Evolutionary conservation across 306 rosid genomes (phyloP).

Genomic region (Luffa acutangula): DNA sequence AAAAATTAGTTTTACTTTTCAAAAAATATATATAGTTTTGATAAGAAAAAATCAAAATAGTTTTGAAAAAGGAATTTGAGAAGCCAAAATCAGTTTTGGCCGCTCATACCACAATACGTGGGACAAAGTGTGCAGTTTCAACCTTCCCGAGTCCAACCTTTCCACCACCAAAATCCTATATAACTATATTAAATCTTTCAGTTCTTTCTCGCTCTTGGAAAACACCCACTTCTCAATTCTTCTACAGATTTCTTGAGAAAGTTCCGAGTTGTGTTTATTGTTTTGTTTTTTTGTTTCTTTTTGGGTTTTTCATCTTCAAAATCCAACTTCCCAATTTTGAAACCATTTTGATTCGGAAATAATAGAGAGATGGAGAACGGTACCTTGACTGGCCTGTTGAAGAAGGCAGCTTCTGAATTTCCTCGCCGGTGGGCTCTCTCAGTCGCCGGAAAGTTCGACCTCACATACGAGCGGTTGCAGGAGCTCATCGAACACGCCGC

Average conservation of each 20-base stretch:
- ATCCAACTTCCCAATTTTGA: background rate
- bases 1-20: no score
- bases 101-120: background rate
- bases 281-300: background rate
- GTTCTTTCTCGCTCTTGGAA: background rate
- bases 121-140: background rate
- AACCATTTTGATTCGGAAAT: background rate
- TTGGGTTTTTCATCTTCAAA: background rate
- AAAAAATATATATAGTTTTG: no score
- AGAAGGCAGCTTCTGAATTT: conserved; percentile 25
- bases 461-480: conserved; percentile 41
- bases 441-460: conserved; percentile 46
- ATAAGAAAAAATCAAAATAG: background rate
- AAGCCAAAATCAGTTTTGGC: background rate
- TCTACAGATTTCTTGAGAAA: background rate
- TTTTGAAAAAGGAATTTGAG: background rate
- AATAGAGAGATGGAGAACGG: conserved; percentile 28
- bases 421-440: conserved; percentile 58
- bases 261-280: background rate
- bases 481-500: conserved; percentile 57
- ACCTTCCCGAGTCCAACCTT: background rate
- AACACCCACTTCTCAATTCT: background rate
- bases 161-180: background rate
- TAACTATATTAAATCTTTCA: background rate
- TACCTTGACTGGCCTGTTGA: conserved; percentile 47